Percentiles rank a stretch among this genome's conserved stretches.
Evolutionary conservation across 1,284 basidiomycete genomes (phyloP).

Genomic region (Meripilus lineatus): DNA sequence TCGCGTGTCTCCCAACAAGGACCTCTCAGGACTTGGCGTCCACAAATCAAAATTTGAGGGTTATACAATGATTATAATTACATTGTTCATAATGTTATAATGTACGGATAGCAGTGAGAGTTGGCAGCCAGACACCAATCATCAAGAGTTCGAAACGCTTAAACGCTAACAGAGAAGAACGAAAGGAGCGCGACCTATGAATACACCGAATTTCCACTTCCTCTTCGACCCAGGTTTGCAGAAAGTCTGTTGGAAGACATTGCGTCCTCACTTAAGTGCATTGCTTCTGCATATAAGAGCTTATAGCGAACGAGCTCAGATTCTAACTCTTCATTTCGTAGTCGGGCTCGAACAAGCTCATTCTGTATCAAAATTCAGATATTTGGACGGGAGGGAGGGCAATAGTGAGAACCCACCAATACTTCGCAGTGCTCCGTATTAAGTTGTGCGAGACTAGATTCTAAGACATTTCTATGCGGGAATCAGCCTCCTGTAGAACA

Average conservation of each 20-base stretch:
- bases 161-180: too few species aligned
- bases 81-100: too few species aligned
- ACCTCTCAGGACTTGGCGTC: too few species aligned
- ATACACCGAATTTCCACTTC: too few species aligned
- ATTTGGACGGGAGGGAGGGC: not conserved
- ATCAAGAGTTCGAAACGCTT: too few species aligned
- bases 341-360: slow-evolving; percentile 81
- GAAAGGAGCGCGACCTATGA: too few species aligned
- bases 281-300: slow-evolving; percentile 83
- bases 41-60: too few species aligned
- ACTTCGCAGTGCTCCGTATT: slow-evolving; percentile 77
- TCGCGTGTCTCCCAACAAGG: too few species aligned
- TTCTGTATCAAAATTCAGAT: slow-evolving; percentile 46
- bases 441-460: slow-evolving; percentile 71
- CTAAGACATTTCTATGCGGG: slow-evolving; percentile 67
- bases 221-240: slow-evolving; percentile 23
- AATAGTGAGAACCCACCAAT: slow-evolving; percentile 41
- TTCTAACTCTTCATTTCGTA: slow-evolving; percentile 88
- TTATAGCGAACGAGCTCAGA: slow-evolving; percentile 90
- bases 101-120: too few species aligned
- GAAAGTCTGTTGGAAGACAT: slow-evolving; percentile 70
- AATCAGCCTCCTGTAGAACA: slow-evolving; percentile 5
- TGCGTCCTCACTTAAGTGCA: slow-evolving; percentile 80
- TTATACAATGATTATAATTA: too few species aligned
- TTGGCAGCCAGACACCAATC: too few species aligned